Base-by-base conservation (phyloP, 768 basidiomycete species). In the Neoboletus magnificus region DNA sequence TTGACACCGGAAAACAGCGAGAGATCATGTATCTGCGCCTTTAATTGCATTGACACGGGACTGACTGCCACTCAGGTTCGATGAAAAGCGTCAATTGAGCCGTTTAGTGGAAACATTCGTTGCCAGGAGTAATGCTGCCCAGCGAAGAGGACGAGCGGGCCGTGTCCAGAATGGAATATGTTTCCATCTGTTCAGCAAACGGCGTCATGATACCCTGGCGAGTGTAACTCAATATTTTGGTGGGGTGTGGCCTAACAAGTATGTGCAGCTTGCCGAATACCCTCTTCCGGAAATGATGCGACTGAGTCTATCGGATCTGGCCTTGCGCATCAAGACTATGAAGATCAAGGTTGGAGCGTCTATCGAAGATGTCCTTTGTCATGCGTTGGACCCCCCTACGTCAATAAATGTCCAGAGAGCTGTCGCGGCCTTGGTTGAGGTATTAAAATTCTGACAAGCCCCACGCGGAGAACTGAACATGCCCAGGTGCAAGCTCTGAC, bases 261-360 rank as follows among this genome's bases (percentile, higher is more conserved):
- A 16, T 25, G 16, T 39, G 12, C 58, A 96, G 93, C 81, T 98
- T 78, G 84, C 87, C 3, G 91, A 93, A 16, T 86, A 91, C 66
- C 94, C 94, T 7, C 81, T 93, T 33, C 96, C 96, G 2, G 96
- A 99, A 73, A 99, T 99, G 83, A 84, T 90, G 77, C 84, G 96
- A 22, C 76, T 98, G 5, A 95, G 94, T 62, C 75, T 98, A 25
- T 93, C 94, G 33, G 93, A 98, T 67, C 81, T 99, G 30, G 90
- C 91, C 1, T 77, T 96, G 49, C 84, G 91, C 50, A 95, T 91
- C 71, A 95, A 95, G 74, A 96, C 96, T 55, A 87, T 98, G 82
- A 92, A 91, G 66, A 79, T 97, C 43, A 90, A 88, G 57, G 70
- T 95, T 32, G 94, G 90, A 9, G 73, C 78, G 12, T 86, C 90